These are phyloP conservation scores for Magnusiomyces sp. DNA, from an alignment of 1,139 yeast genomes.

Conservation along the genomic window DNA sequence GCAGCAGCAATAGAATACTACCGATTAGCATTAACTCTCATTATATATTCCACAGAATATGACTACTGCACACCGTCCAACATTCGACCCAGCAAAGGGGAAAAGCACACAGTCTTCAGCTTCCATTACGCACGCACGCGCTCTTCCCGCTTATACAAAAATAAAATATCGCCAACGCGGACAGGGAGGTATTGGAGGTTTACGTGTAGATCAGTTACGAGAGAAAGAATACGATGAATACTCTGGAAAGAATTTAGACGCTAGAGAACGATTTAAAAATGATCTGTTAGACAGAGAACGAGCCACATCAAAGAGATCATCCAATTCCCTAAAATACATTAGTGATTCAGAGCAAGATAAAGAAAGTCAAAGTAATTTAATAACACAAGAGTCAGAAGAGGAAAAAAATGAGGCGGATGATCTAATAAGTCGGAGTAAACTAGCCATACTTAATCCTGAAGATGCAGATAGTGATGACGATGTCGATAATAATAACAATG, in stretches of 20 bases:
- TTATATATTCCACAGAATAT: constrained; percentile 29
- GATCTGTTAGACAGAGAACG: too few relatives aligned
- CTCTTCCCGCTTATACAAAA: constrained; percentile 60
- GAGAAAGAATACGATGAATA: too few relatives aligned
- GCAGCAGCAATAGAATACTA: background rate
- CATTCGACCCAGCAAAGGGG: constrained; percentile 81
- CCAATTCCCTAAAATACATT: background rate
- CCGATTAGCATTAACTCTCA: background rate
- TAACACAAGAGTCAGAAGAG: background rate
- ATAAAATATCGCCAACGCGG: constrained; percentile 50
- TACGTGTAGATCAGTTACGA: too few relatives aligned
- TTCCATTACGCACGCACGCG: constrained; percentile 56
- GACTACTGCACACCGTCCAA: constrained; percentile 90
- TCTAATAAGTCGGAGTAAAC: background rate
- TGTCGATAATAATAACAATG: constrained; percentile 18
- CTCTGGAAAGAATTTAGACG: too few relatives aligned
- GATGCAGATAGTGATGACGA: constrained; percentile 11
- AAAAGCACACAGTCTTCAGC: constrained; percentile 36
- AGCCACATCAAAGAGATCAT: too few relatives aligned
- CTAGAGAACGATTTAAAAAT: too few relatives aligned
- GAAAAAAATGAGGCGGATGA: background rate
- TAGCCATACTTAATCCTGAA: constrained; percentile 9
- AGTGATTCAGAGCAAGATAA: background rate
- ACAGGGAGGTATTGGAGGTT: constrained; percentile 25
- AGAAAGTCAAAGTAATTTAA: too few relatives aligned